These are phyloP conservation scores for Chaetomidium leptoderma DNA, from an alignment of 495 filamentous ascomycete species.

Conservation along the genomic window DNA sequence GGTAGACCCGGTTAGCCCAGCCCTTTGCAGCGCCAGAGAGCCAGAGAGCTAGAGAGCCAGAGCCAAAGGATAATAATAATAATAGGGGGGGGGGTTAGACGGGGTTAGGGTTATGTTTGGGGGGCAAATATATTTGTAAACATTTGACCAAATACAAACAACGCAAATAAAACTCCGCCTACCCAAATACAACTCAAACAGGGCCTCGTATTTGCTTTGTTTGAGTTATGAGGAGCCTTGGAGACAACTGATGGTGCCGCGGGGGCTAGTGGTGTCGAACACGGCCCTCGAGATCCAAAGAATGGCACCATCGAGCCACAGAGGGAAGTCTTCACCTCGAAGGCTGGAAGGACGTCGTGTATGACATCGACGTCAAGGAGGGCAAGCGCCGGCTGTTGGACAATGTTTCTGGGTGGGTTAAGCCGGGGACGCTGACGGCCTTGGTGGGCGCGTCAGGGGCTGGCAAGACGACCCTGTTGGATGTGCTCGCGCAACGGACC, in stretches of 20 bases:
- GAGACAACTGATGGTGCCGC: neutral
- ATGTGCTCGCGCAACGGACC: slow-evolving; percentile 69
- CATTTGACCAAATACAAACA: too few species aligned
- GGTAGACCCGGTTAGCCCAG: too few species aligned
- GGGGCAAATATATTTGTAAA: too few species aligned
- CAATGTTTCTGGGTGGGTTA: slow-evolving; percentile 68
- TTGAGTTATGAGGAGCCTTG: too few species aligned
- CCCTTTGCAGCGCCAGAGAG: too few species aligned
- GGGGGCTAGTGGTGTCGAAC: neutral
- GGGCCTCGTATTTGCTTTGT: too few species aligned
- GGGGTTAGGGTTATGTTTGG: too few species aligned
- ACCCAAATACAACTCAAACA: too few species aligned
- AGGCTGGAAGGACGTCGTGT: slow-evolving; percentile 57
- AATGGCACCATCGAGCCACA: slow-evolving; percentile 42
- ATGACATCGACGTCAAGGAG: slow-evolving; percentile 61
- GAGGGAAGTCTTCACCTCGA: slow-evolving; percentile 58
- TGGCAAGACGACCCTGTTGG: slow-evolving; percentile 64
- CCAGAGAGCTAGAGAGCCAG: too few species aligned
- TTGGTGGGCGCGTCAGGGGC: slow-evolving; percentile 82
- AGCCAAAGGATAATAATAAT: too few species aligned
- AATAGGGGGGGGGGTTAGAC: too few species aligned
- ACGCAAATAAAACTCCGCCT: too few species aligned
- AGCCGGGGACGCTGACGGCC: slow-evolving; percentile 73
- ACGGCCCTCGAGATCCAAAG: slow-evolving; percentile 22
- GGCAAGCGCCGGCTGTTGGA: slow-evolving; percentile 60